A percentile compares a stretch with the other conserved stretches of the same genome.
Evolutionary conservation across 2,329 filamentous ascomycete genomes (phyloP).

Genomic region (Orbilia quercus): DNA sequence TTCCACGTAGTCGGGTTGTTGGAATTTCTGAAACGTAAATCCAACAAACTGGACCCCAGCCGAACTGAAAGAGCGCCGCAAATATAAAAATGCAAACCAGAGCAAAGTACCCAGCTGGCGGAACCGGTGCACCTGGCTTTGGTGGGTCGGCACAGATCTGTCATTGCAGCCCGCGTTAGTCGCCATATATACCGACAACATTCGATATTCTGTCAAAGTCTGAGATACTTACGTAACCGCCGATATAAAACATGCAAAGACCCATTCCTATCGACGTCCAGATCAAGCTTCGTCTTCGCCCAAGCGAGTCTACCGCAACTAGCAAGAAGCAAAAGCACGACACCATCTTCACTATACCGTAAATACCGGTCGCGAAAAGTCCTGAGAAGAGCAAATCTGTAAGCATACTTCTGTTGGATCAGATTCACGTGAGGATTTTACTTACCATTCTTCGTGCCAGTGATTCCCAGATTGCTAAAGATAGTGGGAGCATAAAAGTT

Average conservation of each 20-base stretch:
- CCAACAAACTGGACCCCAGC: constrained; percentile 79
- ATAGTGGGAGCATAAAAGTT: constrained; percentile 78
- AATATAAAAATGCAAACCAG: constrained; percentile 79
- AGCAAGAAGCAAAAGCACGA: constrained; percentile 74
- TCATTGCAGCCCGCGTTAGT: background rate
- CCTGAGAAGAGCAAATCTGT: constrained; percentile 61
- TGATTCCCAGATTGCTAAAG: constrained; percentile 74
- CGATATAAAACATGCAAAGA: constrained; percentile 75
- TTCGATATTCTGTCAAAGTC: background rate
- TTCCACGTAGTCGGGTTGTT: constrained; percentile 72
- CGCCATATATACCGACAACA: background rate
- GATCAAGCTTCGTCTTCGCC: constrained; percentile 71
- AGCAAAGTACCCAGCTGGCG: constrained; percentile 75
- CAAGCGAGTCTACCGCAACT: constrained; percentile 76
- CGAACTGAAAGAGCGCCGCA: constrained; percentile 75
- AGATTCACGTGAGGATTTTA: too few relatives aligned
- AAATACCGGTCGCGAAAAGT: constrained; percentile 79
- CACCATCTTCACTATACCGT: constrained; percentile 76
- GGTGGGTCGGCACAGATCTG: constrained; percentile 72
- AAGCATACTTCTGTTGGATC: too few relatives aligned
- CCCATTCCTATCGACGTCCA: constrained; percentile 75
- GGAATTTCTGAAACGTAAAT: constrained; percentile 78
- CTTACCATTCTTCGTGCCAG: constrained; percentile 61
- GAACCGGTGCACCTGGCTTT: constrained; percentile 67
- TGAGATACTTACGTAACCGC: constrained; percentile 67